Evolutionary conservation across 176 grass and related monocot species (phyloP).

Genomic region (Oryza officinalis): DNA sequence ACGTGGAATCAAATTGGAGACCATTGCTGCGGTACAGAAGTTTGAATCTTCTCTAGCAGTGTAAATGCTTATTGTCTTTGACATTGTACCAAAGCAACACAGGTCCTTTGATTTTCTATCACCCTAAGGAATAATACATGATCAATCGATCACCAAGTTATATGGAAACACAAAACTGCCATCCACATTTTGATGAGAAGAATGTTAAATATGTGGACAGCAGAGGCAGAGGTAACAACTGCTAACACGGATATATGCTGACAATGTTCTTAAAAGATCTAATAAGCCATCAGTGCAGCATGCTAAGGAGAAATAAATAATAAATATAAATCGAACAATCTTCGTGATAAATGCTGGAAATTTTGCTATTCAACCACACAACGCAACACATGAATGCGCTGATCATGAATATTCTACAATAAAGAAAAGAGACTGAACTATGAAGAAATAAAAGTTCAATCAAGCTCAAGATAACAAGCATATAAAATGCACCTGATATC

Average conservation of each 20-base stretch:
- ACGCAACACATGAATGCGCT: neutral
- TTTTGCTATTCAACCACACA: neutral
- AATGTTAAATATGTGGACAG: constrained; percentile 10
- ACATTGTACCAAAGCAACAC: constrained; percentile 18
- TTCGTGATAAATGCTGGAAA: neutral
- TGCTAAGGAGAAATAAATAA: neutral
- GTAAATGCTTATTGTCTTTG: neutral
- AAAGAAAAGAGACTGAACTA: neutral
- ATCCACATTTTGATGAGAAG: constrained; percentile 1
- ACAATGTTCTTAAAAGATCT: constrained; percentile 19
- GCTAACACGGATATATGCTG: neutral
- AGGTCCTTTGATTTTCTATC: constrained; percentile 2
- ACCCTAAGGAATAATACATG: constrained; percentile 4
- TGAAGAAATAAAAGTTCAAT: constrained; percentile 1
- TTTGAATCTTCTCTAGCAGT: neutral
- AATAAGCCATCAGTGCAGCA: neutral
- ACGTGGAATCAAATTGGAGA: neutral
- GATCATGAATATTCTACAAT: constrained; percentile 19
- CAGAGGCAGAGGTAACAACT: neutral
- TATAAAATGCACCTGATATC: constrained; percentile 75
- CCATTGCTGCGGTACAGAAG: neutral
- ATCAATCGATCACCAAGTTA: neutral
- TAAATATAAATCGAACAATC: neutral
- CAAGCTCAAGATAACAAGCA: constrained; percentile 1
- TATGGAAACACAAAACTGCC: constrained; percentile 13